Conservation (phyloP, 192 early-diverging fungal species). For the Rhizoclosmatium sp. region DNA sequence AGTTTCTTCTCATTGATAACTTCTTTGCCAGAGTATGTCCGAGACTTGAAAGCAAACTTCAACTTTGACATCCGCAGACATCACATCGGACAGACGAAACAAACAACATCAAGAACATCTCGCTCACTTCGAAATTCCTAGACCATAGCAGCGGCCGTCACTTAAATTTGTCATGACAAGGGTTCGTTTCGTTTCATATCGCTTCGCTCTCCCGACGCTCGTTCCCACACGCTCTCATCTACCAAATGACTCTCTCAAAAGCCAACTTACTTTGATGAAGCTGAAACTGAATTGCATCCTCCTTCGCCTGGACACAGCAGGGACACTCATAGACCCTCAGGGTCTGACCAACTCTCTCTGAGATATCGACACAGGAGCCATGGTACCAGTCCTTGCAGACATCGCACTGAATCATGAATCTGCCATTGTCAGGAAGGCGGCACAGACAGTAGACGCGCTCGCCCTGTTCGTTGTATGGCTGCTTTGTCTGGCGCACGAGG, state of each 20-base stretch:
- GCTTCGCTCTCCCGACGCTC: not conserved
- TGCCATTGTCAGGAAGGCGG: constrained; percentile 69
- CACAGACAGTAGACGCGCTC: constrained; percentile 77
- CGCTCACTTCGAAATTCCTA: no score
- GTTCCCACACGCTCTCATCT: not conserved
- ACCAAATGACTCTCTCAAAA: no score
- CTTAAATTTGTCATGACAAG: not conserved
- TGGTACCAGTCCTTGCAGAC: constrained; percentile 79
- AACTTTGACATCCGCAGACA: no score
- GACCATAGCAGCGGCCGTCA: not conserved
- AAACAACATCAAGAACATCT: not conserved
- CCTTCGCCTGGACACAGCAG: constrained; percentile 37
- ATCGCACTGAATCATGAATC: constrained; percentile 83
- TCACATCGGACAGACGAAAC: not conserved
- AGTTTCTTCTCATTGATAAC: no score
- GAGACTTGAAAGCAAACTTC: no score
- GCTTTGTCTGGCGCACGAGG: constrained; percentile 48
- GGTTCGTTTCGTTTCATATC: not conserved
- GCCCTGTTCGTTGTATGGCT: constrained; percentile 49
- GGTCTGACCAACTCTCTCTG: constrained; percentile 59
- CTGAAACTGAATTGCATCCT: not conserved
- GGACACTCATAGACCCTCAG: constrained; percentile 50
- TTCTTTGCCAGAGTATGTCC: no score
- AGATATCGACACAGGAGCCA: constrained; percentile 65
- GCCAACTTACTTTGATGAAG: not conserved